A percentile compares a stretch with the other conserved stretches of the same genome.
phyloP scores from a whole-genome alignment of 2,329 filamentous ascomycete species.

The Aspergillus luchuensis region DNA sequence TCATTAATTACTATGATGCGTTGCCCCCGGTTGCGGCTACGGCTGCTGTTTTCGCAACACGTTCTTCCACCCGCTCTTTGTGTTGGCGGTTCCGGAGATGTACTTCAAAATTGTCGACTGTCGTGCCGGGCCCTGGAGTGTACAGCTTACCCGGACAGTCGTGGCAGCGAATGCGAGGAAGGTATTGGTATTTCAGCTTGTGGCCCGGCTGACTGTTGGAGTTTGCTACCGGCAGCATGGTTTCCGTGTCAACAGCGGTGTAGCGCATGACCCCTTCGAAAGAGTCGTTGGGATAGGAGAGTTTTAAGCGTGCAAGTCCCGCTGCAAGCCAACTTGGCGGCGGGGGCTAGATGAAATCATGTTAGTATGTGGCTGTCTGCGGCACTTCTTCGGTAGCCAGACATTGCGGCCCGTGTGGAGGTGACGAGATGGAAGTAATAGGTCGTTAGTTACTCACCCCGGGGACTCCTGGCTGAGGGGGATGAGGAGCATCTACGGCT shows the following conservation, averaged over 20 bases:
- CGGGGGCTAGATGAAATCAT: constrained; percentile 62
- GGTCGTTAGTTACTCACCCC: constrained; percentile 45
- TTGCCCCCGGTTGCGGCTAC: constrained; percentile 14
- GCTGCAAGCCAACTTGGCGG: constrained; percentile 82
- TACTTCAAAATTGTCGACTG: constrained; percentile 87
- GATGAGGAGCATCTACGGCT: constrained; percentile 49
- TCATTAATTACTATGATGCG: constrained; percentile 17
- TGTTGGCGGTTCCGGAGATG: constrained; percentile 86
- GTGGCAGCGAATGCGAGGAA: constrained; percentile 85
- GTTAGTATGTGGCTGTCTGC: constrained; percentile 13
- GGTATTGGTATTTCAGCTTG: constrained; percentile 74
- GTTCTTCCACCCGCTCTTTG: constrained; percentile 67
- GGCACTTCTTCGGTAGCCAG: constrained; percentile 2
- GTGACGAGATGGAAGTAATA: constrained; percentile 16
- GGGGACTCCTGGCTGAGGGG: constrained; percentile 45
- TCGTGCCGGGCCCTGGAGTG: constrained; percentile 81
- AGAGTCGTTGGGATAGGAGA: constrained; percentile 72
- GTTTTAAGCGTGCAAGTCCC: constrained; percentile 71
- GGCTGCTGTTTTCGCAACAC: constrained; percentile 37
- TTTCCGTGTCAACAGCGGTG: constrained; percentile 73
- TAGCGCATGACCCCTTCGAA: constrained; percentile 94
- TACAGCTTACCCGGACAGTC: constrained; percentile 95
- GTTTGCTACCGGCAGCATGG: constrained; percentile 63
- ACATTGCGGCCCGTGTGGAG: constrained; percentile 20
- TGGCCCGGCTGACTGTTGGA: constrained; percentile 56